Conservation (phyloP, 2,329 filamentous ascomycete genomes). For the Raffaelea ambrosiae region DNA sequence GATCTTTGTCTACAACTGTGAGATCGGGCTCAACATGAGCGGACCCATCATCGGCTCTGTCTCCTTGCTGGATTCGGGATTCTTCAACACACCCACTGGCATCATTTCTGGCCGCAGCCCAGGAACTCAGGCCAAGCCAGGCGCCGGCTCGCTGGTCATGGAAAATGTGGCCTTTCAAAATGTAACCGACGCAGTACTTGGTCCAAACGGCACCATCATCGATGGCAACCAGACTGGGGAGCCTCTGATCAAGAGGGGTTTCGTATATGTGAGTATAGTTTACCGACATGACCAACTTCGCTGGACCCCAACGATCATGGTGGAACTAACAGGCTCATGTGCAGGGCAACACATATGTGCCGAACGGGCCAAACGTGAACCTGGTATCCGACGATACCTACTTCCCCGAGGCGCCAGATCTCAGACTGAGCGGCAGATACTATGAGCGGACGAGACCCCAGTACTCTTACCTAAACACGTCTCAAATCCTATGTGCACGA, state of each 20-base stretch:
- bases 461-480: conserved; percentile 58
- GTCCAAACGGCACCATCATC: conserved; percentile 37
- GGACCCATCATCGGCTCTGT: conserved; percentile 67
- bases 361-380: conserved; percentile 32
- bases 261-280: conserved; percentile 19
- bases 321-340: not conserved
- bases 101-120: conserved; percentile 51
- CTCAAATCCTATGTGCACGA: conserved; percentile 61
- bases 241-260: conserved; percentile 47
- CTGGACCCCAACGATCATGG: not conserved
- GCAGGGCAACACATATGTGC: conserved; percentile 59
- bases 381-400: conserved; percentile 30
- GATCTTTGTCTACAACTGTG: conserved; percentile 53
- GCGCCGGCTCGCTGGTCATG: conserved; percentile 35
- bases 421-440: conserved; percentile 47
- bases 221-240: conserved; percentile 38
- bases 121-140: conserved; percentile 21
- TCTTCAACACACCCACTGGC: conserved; percentile 64
- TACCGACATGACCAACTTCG: no score
- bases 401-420: conserved; percentile 39
- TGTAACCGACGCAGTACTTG: conserved; percentile 32
- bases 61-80: conserved; percentile 63
- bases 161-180: conserved; percentile 38
- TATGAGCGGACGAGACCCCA: conserved; percentile 72
- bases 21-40: conserved; percentile 59